Base-by-base conservation (phyloP, 352 stramenopile genomes). In the Elongisporangium undulatum region DNA sequence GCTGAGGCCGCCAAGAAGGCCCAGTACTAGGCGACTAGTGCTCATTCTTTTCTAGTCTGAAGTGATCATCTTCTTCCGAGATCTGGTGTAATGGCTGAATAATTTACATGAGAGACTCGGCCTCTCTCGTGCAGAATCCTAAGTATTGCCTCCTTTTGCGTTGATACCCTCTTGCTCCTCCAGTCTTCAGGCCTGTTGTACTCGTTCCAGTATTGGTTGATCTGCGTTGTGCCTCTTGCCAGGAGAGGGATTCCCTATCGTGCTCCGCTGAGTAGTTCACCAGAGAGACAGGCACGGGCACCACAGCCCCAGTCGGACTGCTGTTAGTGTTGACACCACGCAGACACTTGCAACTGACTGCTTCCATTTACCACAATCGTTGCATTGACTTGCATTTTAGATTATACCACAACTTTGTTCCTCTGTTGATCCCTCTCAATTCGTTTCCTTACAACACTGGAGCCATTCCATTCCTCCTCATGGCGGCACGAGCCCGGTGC, bases 1-100 rank as follows among this genome's bases (percentile, higher is more conserved):
- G 89, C 85, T n/a, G 98, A 99, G 79, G 88, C 96, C 72, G 96
- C 97, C 66, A 99, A 99, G 94, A 99, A 99, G 85, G 83, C 94
- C 60, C 87, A 98, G 81, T 98, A 97, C 84, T 98, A 97, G 83
- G 55, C 12, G 41, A 34, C n/a, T 50, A 24, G 52, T 52, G 41
- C 23, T 17, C 51, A 24, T 29, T 34, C 22, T 4, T 2, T 10
- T 50, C 9, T 59, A 55, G 23, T 26, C 23, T 21, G 15, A 26
- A 55, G 23, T 54, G 49, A 55, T 69, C 61, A 63, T 64, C 24
- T 22, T 39, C 13, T 49, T 49, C 34, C 53, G 38, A 45, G 39
- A 29, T 26, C 29, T 53, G 69, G 52, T 53, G 60, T 76, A 76
- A 82, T 82, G 72, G 72, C 72, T 77, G 72, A 82, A 82, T 82